phyloP scores from a whole-genome alignment of 306 rosid genomes.

The Trichosanthes truncata region DNA sequence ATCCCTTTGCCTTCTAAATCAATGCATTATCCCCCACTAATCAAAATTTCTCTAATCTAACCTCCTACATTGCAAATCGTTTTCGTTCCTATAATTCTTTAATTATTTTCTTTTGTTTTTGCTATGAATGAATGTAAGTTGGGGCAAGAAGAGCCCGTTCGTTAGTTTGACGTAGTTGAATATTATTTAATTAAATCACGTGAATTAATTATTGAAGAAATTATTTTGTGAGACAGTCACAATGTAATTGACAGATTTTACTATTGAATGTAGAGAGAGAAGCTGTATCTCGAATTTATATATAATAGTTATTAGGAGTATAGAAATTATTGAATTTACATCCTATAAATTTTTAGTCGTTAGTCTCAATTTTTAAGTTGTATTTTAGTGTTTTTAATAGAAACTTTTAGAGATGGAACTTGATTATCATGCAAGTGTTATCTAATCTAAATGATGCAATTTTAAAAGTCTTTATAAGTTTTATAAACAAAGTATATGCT shows the following conservation, averaged over 20 bases:
- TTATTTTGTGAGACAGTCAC: too few species aligned
- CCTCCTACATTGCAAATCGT: background rate
- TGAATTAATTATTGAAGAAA: background rate
- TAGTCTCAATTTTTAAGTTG: background rate
- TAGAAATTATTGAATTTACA: too few species aligned
- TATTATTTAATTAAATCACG: background rate
- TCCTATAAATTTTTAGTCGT: background rate
- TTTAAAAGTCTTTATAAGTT: background rate
- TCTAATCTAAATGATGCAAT: background rate
- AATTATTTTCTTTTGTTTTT: background rate
- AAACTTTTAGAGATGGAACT: background rate
- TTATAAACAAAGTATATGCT: background rate
- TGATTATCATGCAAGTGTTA: background rate
- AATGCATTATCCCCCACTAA: too few species aligned
- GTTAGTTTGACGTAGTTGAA: background rate
- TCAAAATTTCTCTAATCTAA: background rate
- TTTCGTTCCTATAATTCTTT: background rate
- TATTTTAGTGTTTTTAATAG: background rate
- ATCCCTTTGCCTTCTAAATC: slow-evolving; percentile 4
- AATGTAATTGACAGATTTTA: too few species aligned
- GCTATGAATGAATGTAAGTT: background rate
- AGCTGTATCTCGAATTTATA: too few species aligned
- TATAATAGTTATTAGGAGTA: too few species aligned
- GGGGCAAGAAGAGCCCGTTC: background rate
- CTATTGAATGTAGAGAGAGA: too few species aligned